Evolutionary conservation across 768 basidiomycete species (phyloP).

Genomic region (Kwoniella dejecticola): DNA sequence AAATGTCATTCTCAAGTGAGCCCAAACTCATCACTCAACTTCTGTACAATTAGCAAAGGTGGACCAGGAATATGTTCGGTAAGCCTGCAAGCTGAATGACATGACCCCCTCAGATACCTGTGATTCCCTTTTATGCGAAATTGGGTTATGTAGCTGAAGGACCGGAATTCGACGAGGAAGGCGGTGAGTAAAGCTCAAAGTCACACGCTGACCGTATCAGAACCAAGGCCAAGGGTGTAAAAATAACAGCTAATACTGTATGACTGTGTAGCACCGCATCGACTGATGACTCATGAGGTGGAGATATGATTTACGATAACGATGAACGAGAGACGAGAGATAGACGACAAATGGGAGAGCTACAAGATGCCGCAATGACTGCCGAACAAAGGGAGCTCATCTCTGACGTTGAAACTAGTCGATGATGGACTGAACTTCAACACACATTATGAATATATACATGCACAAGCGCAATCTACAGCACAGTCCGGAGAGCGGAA

Average conservation of each 20-base stretch:
- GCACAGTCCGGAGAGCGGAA: background rate
- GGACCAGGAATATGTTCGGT: too few relatives aligned
- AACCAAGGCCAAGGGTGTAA: too few relatives aligned
- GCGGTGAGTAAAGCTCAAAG: slow-evolving; percentile 37
- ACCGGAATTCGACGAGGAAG: slow-evolving; percentile 48
- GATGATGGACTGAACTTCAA: too few relatives aligned
- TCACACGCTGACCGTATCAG: too few relatives aligned
- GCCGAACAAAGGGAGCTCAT: too few relatives aligned
- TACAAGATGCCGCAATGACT: too few relatives aligned
- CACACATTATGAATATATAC: background rate
- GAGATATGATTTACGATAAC: slow-evolving; percentile 7
- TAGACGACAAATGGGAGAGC: too few relatives aligned
- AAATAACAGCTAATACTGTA: background rate
- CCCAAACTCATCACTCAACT: too few relatives aligned
- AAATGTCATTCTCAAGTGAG: slow-evolving; percentile 39
- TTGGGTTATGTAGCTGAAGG: slow-evolving; percentile 47
- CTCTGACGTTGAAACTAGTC: too few relatives aligned
- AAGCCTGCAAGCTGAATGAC: too few relatives aligned
- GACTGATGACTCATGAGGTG: slow-evolving; percentile 34
- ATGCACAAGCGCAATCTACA: background rate
- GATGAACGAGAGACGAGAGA: too few relatives aligned
- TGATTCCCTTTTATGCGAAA: slow-evolving; percentile 47
- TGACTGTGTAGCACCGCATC: slow-evolving; percentile 35
- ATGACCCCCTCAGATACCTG: slow-evolving; percentile 27
- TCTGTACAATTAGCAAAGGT: too few relatives aligned